Conservation (phyloP, 1,139 yeast genomes). For the Lodderomyces margitis region DNA sequence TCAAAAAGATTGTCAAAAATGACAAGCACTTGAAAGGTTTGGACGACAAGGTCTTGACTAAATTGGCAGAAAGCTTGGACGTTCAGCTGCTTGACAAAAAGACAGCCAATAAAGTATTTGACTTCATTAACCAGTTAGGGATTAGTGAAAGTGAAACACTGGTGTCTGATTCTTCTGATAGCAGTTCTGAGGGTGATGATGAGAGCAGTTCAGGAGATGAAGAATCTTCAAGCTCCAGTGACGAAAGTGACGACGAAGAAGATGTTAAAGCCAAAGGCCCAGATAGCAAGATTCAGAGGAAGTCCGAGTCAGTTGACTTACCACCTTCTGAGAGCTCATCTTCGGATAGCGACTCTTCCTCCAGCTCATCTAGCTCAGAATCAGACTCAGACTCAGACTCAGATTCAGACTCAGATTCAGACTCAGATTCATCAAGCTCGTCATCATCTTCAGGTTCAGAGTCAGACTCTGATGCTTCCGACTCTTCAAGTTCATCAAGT, state of each 20-base stretch:
- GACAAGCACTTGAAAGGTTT: conserved; percentile 2
- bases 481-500: conserved; percentile 9
- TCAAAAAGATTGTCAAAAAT: neutral
- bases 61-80: neutral
- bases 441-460: conserved; percentile 1
- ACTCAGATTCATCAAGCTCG: conserved; percentile 10
- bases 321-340: conserved; percentile 1
- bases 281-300: neutral
- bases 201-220: conserved; percentile 5
- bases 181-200: conserved; percentile 7
- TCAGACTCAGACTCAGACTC: conserved; percentile 21
- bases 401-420: conserved; percentile 8
- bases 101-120: conserved; percentile 1
- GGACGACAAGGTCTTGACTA: conserved; percentile 9
- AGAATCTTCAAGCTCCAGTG: conserved; percentile 2
- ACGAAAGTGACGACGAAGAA: conserved; percentile 1
- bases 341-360: conserved; percentile 1
- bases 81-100: conserved; percentile 1
- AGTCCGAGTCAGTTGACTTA: neutral
- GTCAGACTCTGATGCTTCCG: neutral
- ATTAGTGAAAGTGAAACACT: conserved; percentile 10
- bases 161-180: conserved; percentile 14
- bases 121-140: neutral
- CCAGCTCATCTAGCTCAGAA: conserved; percentile 5
- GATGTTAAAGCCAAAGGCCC: neutral